Conservation (phyloP, 2,329 filamentous ascomycete species). For the Cadophora sp. region DNA sequence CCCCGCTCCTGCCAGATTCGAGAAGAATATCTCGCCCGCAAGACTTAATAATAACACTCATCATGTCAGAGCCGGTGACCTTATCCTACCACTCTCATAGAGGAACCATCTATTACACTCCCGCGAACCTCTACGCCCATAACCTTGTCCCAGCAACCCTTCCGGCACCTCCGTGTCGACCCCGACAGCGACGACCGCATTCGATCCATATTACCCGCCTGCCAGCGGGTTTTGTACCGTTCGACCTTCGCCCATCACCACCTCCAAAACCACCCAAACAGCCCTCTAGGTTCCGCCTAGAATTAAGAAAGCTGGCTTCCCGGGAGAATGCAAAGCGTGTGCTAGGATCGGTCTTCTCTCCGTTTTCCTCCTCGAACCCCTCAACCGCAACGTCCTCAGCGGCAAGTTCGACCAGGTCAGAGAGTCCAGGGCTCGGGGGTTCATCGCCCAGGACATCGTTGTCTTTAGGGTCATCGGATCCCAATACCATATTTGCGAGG, state of each 20-base stretch:
- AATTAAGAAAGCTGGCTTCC: constrained; percentile 53
- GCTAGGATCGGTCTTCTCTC: constrained; percentile 44
- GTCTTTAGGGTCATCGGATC: constrained; percentile 33
- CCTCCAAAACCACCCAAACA: constrained; percentile 42
- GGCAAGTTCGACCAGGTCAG: constrained; percentile 35
- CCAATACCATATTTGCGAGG: constrained; percentile 36
- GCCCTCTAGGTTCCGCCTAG: constrained; percentile 47
- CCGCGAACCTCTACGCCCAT: constrained; percentile 28
- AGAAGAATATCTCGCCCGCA: constrained; percentile 22
- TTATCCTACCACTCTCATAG: constrained; percentile 39
- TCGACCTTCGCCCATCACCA: constrained; percentile 44
- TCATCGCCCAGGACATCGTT: constrained; percentile 30
- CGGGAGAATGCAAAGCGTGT: constrained; percentile 47
- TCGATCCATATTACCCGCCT: constrained; percentile 61
- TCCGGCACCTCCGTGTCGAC: constrained; percentile 54
- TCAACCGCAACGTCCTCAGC: constrained; percentile 34
- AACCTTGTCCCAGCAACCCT: constrained; percentile 35
- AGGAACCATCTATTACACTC: constrained; percentile 42
- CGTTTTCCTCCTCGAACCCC: constrained; percentile 35
- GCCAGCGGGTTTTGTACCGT: constrained; percentile 52
- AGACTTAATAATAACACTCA: constrained; percentile 33
- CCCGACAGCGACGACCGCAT: constrained; percentile 59
- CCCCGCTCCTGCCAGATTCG: neutral
- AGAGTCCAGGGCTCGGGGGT: constrained; percentile 30
- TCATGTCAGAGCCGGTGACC: constrained; percentile 40